phyloP scores from a whole-genome alignment of 2,329 filamentous ascomycete genomes.

The Dothidotthia symphoricarpi region DNA sequence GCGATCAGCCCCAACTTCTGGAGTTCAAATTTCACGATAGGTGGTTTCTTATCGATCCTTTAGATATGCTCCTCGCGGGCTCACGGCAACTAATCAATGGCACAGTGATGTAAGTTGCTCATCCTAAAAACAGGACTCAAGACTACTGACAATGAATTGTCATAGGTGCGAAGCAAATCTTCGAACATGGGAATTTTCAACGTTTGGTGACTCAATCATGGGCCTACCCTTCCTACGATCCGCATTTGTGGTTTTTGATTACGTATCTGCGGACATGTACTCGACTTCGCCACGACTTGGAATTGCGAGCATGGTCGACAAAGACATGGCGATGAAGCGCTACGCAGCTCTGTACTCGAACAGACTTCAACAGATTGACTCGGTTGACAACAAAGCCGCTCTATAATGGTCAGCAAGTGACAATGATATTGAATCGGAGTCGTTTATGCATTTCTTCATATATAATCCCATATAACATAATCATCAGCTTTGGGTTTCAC shows the following conservation, averaged over 20 bases:
- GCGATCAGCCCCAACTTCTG: background rate
- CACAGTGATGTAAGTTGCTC: slow-evolving; percentile 1
- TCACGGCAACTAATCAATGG: background rate
- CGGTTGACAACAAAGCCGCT: too few relatives aligned
- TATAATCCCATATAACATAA: background rate
- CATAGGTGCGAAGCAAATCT: background rate
- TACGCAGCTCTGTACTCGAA: background rate
- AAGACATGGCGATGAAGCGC: background rate
- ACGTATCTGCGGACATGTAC: background rate
- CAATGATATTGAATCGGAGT: too few relatives aligned
- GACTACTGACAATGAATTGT: too few relatives aligned
- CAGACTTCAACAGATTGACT: background rate
- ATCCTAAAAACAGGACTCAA: background rate
- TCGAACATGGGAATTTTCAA: background rate
- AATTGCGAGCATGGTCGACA: slow-evolving; percentile 1
- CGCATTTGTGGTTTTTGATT: slow-evolving; percentile 2
- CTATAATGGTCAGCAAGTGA: too few relatives aligned
- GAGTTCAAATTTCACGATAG: background rate
- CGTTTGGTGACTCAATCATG: slow-evolving; percentile 1
- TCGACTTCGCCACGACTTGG: background rate
- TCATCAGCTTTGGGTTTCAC: background rate
- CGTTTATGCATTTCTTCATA: background rate
- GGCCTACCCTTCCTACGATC: slow-evolving; percentile 1
- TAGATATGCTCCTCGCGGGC: background rate
- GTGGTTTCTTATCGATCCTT: slow-evolving; percentile 1